A percentile compares a stretch with the other conserved stretches of the same genome.
These are phyloP conservation scores for Secale cereale DNA, from an alignment of 176 grass and related monocot species.

Conservation along the genomic window DNA sequence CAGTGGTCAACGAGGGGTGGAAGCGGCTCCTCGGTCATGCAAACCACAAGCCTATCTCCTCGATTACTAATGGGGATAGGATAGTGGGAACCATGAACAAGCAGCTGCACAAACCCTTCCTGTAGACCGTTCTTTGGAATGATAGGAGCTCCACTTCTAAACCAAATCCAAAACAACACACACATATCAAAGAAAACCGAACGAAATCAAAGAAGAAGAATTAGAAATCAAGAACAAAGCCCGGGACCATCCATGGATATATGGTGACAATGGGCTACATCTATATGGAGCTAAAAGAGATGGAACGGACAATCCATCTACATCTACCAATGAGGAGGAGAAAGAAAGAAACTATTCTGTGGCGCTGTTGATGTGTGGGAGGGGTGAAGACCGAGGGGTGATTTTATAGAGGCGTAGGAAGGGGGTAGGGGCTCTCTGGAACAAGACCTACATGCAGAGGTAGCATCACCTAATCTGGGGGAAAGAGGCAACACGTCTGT, in stretches of 20 bases:
- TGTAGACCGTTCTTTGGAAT: slow-evolving; percentile 48
- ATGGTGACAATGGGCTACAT: background rate
- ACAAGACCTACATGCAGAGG: too few relatives aligned
- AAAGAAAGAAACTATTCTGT: background rate
- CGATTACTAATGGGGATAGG: slow-evolving; percentile 42
- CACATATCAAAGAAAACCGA: background rate
- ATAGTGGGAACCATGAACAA: slow-evolving; percentile 85
- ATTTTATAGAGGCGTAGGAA: slow-evolving; percentile 42
- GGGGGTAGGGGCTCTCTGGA: background rate
- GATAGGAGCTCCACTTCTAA: slow-evolving; percentile 53
- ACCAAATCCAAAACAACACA: background rate
- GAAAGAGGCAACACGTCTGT: too few relatives aligned
- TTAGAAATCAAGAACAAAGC: background rate
- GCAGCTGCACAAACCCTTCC: slow-evolving; percentile 51
- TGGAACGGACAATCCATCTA: background rate
- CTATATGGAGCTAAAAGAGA: background rate
- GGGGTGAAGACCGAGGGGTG: background rate
- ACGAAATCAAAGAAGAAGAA: background rate
- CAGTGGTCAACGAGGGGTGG: slow-evolving; percentile 39
- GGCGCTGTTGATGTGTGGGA: slow-evolving; percentile 13
- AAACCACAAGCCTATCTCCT: slow-evolving; percentile 74
- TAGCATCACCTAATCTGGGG: too few relatives aligned
- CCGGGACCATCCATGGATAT: background rate
- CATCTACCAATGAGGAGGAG: background rate
- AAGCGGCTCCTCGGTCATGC: slow-evolving; percentile 69